A percentile compares a stretch with the other conserved stretches of the same genome.
These are phyloP conservation scores for Misopates orontium DNA, from an alignment of 257 asterid genomes.

Conservation along the genomic window DNA sequence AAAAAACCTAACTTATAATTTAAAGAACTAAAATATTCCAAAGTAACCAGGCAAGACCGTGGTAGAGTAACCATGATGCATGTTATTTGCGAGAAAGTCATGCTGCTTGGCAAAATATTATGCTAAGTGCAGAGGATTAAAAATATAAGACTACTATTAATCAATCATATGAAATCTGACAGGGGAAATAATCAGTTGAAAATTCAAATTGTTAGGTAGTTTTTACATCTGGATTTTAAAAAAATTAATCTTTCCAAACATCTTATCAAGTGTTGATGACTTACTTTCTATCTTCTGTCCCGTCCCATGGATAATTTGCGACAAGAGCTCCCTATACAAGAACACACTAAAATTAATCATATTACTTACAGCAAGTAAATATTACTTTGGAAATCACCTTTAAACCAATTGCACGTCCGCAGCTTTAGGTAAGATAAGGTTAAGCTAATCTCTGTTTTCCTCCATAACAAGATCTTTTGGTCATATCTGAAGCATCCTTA, in stretches of 20 bases:
- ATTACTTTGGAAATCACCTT: not conserved
- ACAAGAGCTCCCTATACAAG: constrained; percentile 83
- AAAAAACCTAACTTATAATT: not conserved
- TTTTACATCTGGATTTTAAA: not conserved
- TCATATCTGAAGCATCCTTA: not conserved
- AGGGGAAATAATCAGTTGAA: not conserved
- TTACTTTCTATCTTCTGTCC: constrained; percentile 73
- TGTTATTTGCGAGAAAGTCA: not conserved
- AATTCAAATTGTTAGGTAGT: not conserved
- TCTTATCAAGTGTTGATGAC: constrained; percentile 20
- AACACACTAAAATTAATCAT: constrained; percentile 1
- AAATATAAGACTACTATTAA: not conserved
- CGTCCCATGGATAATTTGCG: constrained; percentile 99
- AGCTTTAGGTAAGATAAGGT: constrained; percentile 6
- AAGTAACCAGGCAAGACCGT: not conserved
- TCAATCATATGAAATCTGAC: not conserved
- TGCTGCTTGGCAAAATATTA: not conserved
- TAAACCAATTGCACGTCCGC: constrained; percentile 8
- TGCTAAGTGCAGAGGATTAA: not conserved
- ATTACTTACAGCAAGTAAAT: constrained; percentile 4
- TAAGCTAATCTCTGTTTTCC: not conserved
- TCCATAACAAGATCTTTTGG: not conserved
- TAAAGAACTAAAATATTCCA: not conserved
- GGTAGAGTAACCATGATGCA: not conserved
- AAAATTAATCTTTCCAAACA: not conserved